Conservation (phyloP, 345 rosid genomes). For the Salix koriyanagi region DNA sequence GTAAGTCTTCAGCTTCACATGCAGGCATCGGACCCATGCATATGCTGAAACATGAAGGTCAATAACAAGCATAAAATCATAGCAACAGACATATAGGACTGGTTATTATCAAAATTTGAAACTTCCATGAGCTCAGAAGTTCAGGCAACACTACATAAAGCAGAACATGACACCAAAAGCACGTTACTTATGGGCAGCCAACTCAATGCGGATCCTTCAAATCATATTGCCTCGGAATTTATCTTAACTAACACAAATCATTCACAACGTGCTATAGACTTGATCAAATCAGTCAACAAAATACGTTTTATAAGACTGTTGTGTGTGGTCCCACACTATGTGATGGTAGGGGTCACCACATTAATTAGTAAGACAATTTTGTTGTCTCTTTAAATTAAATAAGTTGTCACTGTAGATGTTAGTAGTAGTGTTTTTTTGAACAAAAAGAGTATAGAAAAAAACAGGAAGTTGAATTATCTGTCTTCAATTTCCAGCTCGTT, state of each 20-base stretch:
- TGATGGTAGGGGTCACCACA: too few species aligned
- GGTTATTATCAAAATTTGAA: conserved; percentile 18
- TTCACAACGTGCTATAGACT: background rate
- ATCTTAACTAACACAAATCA: background rate
- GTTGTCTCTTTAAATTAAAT: too few species aligned
- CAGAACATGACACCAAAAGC: background rate
- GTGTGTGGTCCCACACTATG: too few species aligned
- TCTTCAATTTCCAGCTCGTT: too few species aligned
- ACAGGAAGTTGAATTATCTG: too few species aligned
- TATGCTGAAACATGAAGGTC: background rate
- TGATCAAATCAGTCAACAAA: background rate
- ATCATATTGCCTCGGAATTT: conserved; percentile 27
- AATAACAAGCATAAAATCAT: conserved; percentile 7
- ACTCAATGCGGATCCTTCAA: conserved; percentile 50
- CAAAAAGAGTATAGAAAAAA: too few species aligned
- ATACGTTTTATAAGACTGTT: conserved; percentile 62
- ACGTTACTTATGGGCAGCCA: background rate
- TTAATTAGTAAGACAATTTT: too few species aligned
- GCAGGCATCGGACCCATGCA: background rate
- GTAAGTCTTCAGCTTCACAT: background rate
- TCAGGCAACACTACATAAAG: background rate
- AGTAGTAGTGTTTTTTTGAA: too few species aligned
- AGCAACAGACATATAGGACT: conserved; percentile 18
- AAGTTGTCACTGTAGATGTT: too few species aligned
- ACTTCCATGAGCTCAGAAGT: background rate